A percentile compares a stretch with the other conserved stretches of the same genome.
Evolutionary conservation across 371 early-diverging fungal species (phyloP).

Genomic region (Mortierella sp.): DNA sequence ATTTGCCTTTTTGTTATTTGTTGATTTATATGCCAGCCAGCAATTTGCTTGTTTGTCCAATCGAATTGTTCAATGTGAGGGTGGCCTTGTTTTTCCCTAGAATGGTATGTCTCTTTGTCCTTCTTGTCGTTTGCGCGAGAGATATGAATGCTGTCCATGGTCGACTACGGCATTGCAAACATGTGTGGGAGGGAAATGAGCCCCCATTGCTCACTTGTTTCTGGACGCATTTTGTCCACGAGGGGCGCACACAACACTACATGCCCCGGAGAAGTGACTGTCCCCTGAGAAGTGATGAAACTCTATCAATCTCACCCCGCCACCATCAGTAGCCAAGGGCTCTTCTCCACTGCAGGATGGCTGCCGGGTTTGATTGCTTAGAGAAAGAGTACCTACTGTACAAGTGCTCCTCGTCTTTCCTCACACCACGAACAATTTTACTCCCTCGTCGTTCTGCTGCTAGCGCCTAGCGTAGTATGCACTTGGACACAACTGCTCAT

Average conservation of each 20-base stretch:
- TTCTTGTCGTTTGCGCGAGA: background rate
- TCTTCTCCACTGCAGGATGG: background rate
- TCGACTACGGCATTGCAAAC: background rate
- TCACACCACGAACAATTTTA: background rate
- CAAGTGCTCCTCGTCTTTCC: no score
- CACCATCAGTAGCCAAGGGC: background rate
- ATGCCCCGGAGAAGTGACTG: no score
- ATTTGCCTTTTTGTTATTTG: no score
- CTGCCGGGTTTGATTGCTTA: no score
- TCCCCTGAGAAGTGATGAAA: no score
- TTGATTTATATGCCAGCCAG: no score
- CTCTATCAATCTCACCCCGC: background rate
- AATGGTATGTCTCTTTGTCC: no score
- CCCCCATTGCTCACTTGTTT: background rate
- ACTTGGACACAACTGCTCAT: background rate
- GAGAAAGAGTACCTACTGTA: no score
- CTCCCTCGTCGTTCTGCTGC: background rate
- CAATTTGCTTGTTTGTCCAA: no score
- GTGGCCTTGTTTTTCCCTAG: no score
- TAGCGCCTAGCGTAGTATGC: background rate
- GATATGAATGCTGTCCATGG: background rate
- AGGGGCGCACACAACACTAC: background rate
- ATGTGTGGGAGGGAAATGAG: background rate
- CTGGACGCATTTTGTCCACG: background rate
- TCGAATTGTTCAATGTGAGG: no score